Conservation (phyloP, 352 stramenopile species). For the Aphanomyces stellatus region DNA sequence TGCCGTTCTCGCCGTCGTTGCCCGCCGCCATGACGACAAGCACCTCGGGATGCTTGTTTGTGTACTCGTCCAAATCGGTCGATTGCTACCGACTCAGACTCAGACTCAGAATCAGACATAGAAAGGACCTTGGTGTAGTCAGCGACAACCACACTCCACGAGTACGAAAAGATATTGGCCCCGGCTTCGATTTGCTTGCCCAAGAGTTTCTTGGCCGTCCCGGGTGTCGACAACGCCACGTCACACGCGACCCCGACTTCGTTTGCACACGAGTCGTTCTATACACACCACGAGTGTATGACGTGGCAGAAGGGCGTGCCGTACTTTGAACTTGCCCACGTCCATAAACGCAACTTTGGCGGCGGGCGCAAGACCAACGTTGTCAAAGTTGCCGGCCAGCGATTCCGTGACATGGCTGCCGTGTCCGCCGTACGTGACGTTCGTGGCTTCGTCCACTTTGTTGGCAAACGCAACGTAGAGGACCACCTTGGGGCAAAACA, state of each 20-base stretch:
- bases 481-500: too few relatives aligned
- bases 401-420: slow-evolving; percentile 84
- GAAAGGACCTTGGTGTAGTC: slow-evolving; percentile 44
- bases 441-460: slow-evolving; percentile 45
- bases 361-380: slow-evolving; percentile 58
- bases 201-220: slow-evolving; percentile 46
- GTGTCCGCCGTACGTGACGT: slow-evolving; percentile 60
- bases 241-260: slow-evolving; percentile 29
- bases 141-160: slow-evolving; percentile 60
- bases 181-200: slow-evolving; percentile 57
- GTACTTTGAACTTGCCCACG: slow-evolving; percentile 43
- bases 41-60: slow-evolving; percentile 77
- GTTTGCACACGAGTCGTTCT: slow-evolving; percentile 33
- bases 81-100: slow-evolving; percentile 31
- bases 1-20: slow-evolving; percentile 72
- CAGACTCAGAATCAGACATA: neutral
- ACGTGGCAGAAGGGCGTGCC: neutral
- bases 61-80: slow-evolving; percentile 64
- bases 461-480: slow-evolving; percentile 65
- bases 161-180: slow-evolving; percentile 76
- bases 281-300: neutral
- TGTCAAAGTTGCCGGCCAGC: slow-evolving; percentile 63
- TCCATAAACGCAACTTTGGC: slow-evolving; percentile 88
- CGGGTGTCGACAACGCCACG: slow-evolving; percentile 49
- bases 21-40: slow-evolving; percentile 82